A percentile compares a stretch with the other conserved stretches of the same genome.
Conservation (phyloP, 371 early-diverging fungal genomes). For the Blakeslea trispora region DNA sequence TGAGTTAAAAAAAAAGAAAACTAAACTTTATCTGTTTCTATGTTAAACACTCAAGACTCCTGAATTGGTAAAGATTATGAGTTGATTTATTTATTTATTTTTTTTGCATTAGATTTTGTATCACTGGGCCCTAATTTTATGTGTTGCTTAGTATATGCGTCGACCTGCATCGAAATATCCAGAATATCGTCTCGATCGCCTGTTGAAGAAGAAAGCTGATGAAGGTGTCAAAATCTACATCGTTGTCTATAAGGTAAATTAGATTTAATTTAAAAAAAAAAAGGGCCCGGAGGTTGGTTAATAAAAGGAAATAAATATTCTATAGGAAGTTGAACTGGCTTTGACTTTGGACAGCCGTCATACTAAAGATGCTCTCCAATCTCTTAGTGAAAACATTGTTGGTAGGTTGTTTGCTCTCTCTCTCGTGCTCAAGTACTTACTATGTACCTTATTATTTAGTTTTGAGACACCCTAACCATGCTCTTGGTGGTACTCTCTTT, state of each 20-base stretch:
- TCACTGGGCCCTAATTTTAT: too few relatives aligned
- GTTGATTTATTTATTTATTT: background rate
- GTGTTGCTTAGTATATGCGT: slow-evolving; percentile 72
- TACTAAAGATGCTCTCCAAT: slow-evolving; percentile 76
- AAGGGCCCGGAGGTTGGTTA: background rate
- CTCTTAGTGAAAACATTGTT: slow-evolving; percentile 77
- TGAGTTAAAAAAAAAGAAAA: background rate
- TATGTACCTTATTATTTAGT: slow-evolving; percentile 45
- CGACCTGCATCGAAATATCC: slow-evolving; percentile 75
- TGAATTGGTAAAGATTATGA: slow-evolving; percentile 39
- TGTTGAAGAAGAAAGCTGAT: slow-evolving; percentile 85
- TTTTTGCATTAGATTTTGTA: too few relatives aligned
- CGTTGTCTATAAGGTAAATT: slow-evolving; percentile 78
- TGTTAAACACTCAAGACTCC: slow-evolving; percentile 35
- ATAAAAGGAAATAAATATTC: slow-evolving; percentile 8
- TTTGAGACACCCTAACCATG: slow-evolving; percentile 85
- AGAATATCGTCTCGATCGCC: slow-evolving; percentile 79
- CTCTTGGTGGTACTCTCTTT: slow-evolving; percentile 72
- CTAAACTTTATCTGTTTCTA: slow-evolving; percentile 3
- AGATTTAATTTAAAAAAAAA: background rate
- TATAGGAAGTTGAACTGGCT: slow-evolving; percentile 78
- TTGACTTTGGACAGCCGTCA: slow-evolving; percentile 81
- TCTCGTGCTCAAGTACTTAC: background rate
- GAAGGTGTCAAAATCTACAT: slow-evolving; percentile 90
- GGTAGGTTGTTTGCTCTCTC: slow-evolving; percentile 41